Percentiles rank a stretch among this genome's conserved stretches.
phyloP scores from a whole-genome alignment of 2,329 filamentous ascomycete genomes.

The Venturia nashicola region DNA sequence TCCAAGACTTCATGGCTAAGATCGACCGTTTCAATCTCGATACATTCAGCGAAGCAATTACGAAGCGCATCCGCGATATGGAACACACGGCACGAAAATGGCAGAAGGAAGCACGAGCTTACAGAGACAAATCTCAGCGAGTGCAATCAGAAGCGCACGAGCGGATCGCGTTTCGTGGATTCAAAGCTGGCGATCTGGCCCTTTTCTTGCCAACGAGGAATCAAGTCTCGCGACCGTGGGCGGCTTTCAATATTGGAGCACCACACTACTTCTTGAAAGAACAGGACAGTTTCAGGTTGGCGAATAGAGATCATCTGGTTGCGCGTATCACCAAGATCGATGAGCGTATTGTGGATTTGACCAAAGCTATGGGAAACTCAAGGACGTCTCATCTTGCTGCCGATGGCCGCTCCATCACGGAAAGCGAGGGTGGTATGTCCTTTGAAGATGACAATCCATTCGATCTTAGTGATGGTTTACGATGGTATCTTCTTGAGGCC shows the following conservation, averaged over 20 bases:
- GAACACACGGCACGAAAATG: slow-evolving; percentile 89
- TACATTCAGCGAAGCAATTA: slow-evolving; percentile 69
- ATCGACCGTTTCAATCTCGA: slow-evolving; percentile 74
- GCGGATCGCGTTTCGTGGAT: slow-evolving; percentile 90
- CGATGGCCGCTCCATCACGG: slow-evolving; percentile 33
- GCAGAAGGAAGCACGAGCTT: slow-evolving; percentile 75
- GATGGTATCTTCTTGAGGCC: slow-evolving; percentile 94
- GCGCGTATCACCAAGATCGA: slow-evolving; percentile 85
- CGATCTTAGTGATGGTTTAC: slow-evolving; percentile 82
- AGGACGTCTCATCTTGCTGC: slow-evolving; percentile 26
- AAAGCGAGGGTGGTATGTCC: slow-evolving; percentile 42
- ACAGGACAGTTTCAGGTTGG: slow-evolving; percentile 75
- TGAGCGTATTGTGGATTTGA: slow-evolving; percentile 85
- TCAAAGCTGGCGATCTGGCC: slow-evolving; percentile 92
- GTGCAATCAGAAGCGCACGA: slow-evolving; percentile 79
- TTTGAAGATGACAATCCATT: slow-evolving; percentile 92
- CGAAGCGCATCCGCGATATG: slow-evolving; percentile 83
- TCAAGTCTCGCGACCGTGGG: slow-evolving; percentile 90
- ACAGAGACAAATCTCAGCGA: slow-evolving; percentile 74
- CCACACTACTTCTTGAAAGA: slow-evolving; percentile 96
- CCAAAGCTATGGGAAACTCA: slow-evolving; percentile 53
- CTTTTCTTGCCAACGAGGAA: slow-evolving; percentile 90
- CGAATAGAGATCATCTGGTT: slow-evolving; percentile 86
- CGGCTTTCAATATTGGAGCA: slow-evolving; percentile 94
- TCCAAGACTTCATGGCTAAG: slow-evolving; percentile 59